Conservation (phyloP, 176 grass and related monocot genomes). For the Poa annua region DNA sequence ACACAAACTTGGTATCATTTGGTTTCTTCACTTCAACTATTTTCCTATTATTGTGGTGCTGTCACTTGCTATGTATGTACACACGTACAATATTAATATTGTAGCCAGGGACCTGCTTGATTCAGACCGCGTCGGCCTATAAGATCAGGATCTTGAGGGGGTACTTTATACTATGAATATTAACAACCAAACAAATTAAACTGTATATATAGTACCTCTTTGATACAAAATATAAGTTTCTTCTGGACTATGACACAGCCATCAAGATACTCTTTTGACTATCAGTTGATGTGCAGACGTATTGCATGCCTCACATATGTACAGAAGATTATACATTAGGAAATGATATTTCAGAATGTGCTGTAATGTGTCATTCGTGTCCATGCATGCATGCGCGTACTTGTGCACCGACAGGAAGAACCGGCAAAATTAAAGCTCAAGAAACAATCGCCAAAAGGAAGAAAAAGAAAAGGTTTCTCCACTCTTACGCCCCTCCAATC, state of each 20-base stretch:
- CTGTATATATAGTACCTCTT: not conserved
- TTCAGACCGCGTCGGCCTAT: not conserved
- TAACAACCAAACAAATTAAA: not conserved
- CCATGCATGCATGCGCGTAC: not conserved
- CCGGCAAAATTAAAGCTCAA: constrained; percentile 7
- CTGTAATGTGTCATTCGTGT: not conserved
- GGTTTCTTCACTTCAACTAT: not conserved
- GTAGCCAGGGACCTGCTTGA: not conserved
- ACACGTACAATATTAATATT: not conserved
- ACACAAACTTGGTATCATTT: not conserved
- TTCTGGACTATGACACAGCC: no score
- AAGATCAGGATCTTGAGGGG: not conserved
- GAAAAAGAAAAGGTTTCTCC: constrained; percentile 6
- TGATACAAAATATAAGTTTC: not conserved
- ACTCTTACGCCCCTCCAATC: constrained; percentile 38
- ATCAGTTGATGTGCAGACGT: no score
- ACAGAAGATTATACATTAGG: not conserved
- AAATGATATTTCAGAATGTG: not conserved
- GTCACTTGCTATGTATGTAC: no score
- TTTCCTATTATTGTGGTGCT: not conserved
- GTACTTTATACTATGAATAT: not conserved
- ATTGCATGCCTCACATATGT: no score
- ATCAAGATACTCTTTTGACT: no score
- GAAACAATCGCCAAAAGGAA: constrained; percentile 19
- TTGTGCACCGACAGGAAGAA: constrained; percentile 56